Conservation (phyloP, 345 rosid species). For the Acer campestre region DNA sequence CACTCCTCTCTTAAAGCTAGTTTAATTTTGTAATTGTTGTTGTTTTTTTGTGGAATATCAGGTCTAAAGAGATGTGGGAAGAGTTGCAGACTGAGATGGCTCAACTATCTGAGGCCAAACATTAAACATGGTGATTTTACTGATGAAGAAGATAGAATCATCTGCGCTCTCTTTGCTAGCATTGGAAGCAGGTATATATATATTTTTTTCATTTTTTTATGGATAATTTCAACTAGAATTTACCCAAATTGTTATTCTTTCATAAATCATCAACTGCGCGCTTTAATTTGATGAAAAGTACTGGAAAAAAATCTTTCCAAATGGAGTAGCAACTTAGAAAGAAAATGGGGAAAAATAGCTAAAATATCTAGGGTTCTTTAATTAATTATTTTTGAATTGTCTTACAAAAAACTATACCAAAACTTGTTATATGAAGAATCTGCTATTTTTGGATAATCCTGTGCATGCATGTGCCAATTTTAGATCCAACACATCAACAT, state of each 20-base stretch:
- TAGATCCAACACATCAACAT: slow-evolving; percentile 35
- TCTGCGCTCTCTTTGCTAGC: slow-evolving; percentile 72
- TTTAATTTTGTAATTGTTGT: no score
- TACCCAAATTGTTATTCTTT: neutral
- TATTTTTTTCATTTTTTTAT: neutral
- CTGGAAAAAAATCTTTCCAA: slow-evolving; percentile 18
- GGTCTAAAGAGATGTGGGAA: slow-evolving; percentile 96
- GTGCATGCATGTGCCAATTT: slow-evolving; percentile 39
- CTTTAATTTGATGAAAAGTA: neutral
- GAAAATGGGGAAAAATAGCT: neutral
- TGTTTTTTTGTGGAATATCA: slow-evolving; percentile 17
- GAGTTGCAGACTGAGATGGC: slow-evolving; percentile 97
- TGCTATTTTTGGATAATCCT: slow-evolving; percentile 31
- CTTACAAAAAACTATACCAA: no score
- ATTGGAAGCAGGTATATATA: slow-evolving; percentile 89
- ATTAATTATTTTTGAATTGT: neutral
- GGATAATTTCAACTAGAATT: no score
- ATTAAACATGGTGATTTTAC: slow-evolving; percentile 94
- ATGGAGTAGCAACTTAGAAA: slow-evolving; percentile 6
- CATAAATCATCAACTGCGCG: neutral
- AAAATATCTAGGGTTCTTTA: neutral
- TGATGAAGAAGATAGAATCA: slow-evolving; percentile 79
- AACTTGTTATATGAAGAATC: slow-evolving; percentile 24
- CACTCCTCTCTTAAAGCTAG: no score
- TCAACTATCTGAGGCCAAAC: slow-evolving; percentile 92